phyloP scores from a whole-genome alignment of 192 early-diverging fungal genomes.

The Coemansia sp. region DNA sequence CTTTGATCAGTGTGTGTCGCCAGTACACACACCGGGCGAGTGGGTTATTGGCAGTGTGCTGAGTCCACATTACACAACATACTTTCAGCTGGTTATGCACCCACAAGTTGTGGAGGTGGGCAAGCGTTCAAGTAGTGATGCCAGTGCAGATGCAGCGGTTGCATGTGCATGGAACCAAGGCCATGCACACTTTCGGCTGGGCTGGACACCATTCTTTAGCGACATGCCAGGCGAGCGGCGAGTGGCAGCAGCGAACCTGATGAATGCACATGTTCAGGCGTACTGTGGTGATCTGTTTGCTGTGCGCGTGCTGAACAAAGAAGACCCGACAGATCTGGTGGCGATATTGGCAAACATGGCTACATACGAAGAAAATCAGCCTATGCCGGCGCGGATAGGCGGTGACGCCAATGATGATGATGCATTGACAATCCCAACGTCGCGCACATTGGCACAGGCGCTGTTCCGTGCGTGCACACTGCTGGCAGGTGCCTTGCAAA shows the following conservation, averaged over 20 bases:
- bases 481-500: constrained; percentile 35
- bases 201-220: constrained; percentile 53
- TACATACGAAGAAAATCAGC: constrained; percentile 40
- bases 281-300: constrained; percentile 53
- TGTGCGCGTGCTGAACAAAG: constrained; percentile 52
- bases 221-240: constrained; percentile 17
- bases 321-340: constrained; percentile 52
- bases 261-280: constrained; percentile 30
- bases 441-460: constrained; percentile 48
- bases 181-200: constrained; percentile 42
- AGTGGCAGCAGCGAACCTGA: not conserved
- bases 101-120: constrained; percentile 37
- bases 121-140: not conserved
- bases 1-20: constrained; percentile 42
- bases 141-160: constrained; percentile 17
- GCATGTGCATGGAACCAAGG: constrained; percentile 46
- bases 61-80: constrained; percentile 51
- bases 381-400: constrained; percentile 2
- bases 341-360: constrained; percentile 52
- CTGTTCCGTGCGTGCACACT: constrained; percentile 40
- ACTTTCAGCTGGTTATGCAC: constrained; percentile 45
- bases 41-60: constrained; percentile 49
- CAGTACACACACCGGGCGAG: constrained; percentile 13
- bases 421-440: constrained; percentile 21
- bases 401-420: not conserved